These are phyloP conservation scores for Geranium brycei DNA, from an alignment of 345 rosid species.

Conservation along the genomic window DNA sequence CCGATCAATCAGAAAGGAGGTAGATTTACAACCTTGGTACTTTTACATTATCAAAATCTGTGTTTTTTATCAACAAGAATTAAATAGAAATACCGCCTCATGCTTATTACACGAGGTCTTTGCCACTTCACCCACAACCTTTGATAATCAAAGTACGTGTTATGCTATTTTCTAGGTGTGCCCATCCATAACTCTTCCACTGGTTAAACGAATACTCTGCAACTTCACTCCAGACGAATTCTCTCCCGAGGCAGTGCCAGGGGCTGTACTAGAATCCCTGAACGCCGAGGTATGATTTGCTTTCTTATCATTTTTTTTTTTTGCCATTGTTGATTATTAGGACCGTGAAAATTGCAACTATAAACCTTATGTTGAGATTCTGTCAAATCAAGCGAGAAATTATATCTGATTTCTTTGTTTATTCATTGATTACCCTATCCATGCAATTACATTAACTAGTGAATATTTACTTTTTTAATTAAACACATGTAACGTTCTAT, in stretches of 20 bases:
- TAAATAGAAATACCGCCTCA: too few relatives aligned
- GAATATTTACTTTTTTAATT: too few relatives aligned
- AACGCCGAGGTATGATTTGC: conserved; percentile 56
- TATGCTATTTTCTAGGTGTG: conserved; percentile 40
- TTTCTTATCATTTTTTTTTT: not conserved
- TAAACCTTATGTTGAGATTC: not conserved
- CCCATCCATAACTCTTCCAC: conserved; percentile 59
- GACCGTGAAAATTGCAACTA: not conserved
- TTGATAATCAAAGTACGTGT: conserved; percentile 3
- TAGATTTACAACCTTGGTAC: conserved; percentile 8
- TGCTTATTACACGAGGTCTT: too few relatives aligned
- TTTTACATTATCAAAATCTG: conserved; percentile 2
- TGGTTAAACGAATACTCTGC: conserved; percentile 78
- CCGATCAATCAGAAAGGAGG: conserved; percentile 65
- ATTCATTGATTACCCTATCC: too few relatives aligned
- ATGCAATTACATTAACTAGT: too few relatives aligned
- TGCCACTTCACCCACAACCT: too few relatives aligned
- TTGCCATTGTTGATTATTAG: not conserved
- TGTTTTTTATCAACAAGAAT: not conserved
- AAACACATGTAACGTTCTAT: too few relatives aligned
- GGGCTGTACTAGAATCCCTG: conserved; percentile 76
- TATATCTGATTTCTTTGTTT: too few relatives aligned
- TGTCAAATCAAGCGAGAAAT: too few relatives aligned
- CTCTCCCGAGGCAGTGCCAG: conserved; percentile 85
- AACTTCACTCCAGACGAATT: conserved; percentile 96